Percentiles rank a stretch among this genome's conserved stretches.
Evolutionary conservation across 202 grass and related monocot genomes (phyloP).

Genomic region (Eragrostis tef): DNA sequence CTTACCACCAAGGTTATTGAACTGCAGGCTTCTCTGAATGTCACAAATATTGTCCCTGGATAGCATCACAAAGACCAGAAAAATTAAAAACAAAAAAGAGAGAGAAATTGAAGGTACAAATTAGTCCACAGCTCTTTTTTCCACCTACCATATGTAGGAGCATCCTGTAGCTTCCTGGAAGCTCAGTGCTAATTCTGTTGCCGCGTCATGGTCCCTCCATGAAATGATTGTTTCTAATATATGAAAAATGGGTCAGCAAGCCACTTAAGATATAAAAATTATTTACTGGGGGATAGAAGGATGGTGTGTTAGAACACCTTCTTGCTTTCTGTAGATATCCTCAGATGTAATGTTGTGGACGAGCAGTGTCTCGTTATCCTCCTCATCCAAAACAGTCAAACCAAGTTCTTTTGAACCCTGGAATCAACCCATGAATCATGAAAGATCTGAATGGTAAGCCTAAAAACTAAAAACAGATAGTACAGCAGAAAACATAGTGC

Average conservation of each 20-base stretch:
- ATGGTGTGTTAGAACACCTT: constrained; percentile 56
- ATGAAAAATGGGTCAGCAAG: constrained; percentile 40
- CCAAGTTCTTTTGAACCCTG: constrained; percentile 84
- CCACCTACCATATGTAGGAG: constrained; percentile 87
- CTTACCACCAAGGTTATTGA: constrained; percentile 90
- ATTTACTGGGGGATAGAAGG: background rate
- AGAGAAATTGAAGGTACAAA: background rate
- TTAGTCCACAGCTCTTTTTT: constrained; percentile 3
- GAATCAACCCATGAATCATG: constrained; percentile 39
- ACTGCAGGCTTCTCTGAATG: constrained; percentile 94
- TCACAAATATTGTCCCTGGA: constrained; percentile 88
- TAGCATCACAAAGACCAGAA: constrained; percentile 32
- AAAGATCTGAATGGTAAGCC: constrained; percentile 33
- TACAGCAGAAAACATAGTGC: constrained; percentile 3
- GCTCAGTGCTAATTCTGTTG: constrained; percentile 88
- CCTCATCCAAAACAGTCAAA: constrained; percentile 89
- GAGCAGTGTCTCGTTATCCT: constrained; percentile 80
- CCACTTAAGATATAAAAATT: constrained; percentile 5
- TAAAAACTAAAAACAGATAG: constrained; percentile 25
- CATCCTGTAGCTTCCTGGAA: constrained; percentile 97
- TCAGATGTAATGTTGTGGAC: constrained; percentile 75
- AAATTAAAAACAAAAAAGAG: constrained; percentile 15
- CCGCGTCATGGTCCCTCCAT: constrained; percentile 82
- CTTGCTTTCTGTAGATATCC: constrained; percentile 98
- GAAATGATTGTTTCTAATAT: constrained; percentile 94